phyloP scores from a whole-genome alignment of 1,284 basidiomycete species.

The Cystobasidium pallidum region DNA sequence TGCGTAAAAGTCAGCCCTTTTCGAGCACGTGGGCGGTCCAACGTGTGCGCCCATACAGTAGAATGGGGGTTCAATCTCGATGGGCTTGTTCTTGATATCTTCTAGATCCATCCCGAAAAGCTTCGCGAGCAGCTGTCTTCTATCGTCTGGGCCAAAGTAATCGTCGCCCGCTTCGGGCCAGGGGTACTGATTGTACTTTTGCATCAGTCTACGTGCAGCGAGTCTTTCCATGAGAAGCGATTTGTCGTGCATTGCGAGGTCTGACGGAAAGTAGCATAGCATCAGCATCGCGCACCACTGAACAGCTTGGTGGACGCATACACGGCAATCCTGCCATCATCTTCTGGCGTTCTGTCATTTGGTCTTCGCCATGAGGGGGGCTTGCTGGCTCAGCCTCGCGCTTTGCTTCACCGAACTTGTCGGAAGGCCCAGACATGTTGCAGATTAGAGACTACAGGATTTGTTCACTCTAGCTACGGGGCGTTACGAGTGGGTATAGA shows the following conservation, averaged over 20 bases:
- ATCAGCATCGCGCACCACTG: background rate
- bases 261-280: background rate
- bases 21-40: background rate
- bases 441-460: background rate
- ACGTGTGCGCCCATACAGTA: slow-evolving; percentile 38
- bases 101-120: slow-evolving; percentile 47
- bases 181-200: slow-evolving; percentile 19
- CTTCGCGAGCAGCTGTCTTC: slow-evolving; percentile 46
- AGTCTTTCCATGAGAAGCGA: slow-evolving; percentile 21
- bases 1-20: background rate
- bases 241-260: slow-evolving; percentile 24
- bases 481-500: no score
- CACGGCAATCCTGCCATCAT: slow-evolving; percentile 12
- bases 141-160: slow-evolving; percentile 21
- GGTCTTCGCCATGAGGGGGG: background rate
- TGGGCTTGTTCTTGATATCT: slow-evolving; percentile 36
- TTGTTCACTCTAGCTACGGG: no score
- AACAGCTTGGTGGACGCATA: background rate
- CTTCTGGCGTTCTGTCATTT: slow-evolving; percentile 15
- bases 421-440: slow-evolving; percentile 9
- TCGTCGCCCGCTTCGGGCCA: slow-evolving; percentile 19
- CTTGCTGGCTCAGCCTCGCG: slow-evolving; percentile 2
- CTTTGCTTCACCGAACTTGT: slow-evolving; percentile 12
- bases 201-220: background rate
- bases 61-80: slow-evolving; percentile 51